phyloP scores from a whole-genome alignment of 495 filamentous ascomycete species.

The Podospora sp. region DNA sequence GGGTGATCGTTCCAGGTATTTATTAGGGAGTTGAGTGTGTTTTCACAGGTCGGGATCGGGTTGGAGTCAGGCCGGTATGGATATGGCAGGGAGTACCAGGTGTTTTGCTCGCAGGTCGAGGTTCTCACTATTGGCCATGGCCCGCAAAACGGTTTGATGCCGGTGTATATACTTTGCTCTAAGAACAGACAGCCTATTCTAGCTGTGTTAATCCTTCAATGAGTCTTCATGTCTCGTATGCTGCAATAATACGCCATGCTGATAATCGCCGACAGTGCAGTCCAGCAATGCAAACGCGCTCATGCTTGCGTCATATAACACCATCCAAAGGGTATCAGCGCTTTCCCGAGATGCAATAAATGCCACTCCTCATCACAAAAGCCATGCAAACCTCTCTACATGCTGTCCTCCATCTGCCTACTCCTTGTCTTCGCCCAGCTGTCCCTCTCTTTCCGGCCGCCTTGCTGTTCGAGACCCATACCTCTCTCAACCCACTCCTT shows the following conservation, averaged over 20 bases:
- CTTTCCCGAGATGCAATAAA: neutral
- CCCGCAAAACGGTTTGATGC: too few species aligned
- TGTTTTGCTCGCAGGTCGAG: neutral
- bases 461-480: conserved; percentile 61
- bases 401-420: conserved; percentile 72
- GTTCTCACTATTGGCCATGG: too few species aligned
- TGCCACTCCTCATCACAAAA: neutral
- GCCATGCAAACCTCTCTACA: conserved; percentile 47
- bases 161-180: too few species aligned
- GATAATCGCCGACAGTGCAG: neutral
- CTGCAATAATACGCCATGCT: neutral
- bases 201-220: neutral
- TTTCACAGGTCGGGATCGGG: neutral
- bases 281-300: neutral
- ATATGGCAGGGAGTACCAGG: neutral
- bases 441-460: conserved; percentile 63
- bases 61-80: neutral
- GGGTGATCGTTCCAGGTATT: conserved; percentile 49
- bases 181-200: too few species aligned
- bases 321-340: neutral
- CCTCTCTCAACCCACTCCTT: conserved; percentile 93
- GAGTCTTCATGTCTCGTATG: neutral
- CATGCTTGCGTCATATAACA: conserved; percentile 1
- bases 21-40: conserved; percentile 13
- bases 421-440: conserved; percentile 67